Base-by-base conservation (phyloP, 2,329 filamentous ascomycete species). In the Epichloe sp. region DNA sequence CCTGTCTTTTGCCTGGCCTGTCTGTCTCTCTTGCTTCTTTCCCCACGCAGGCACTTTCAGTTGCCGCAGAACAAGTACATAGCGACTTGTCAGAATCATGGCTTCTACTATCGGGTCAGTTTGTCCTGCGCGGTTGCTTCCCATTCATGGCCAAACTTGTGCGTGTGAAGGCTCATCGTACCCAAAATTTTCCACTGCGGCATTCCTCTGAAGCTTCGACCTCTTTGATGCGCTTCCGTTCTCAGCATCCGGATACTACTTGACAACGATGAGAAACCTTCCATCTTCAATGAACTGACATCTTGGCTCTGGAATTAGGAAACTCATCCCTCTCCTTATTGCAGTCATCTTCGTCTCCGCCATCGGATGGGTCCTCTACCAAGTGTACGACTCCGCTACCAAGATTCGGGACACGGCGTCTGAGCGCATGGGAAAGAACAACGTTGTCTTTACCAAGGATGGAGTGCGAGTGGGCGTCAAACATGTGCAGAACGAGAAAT, bases 371-470 rank as follows among this genome's bases (percentile, higher is more conserved):
- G 71, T 90, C 52, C 77, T 78, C 54, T 88, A 88, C 67, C 82
- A 86, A 54, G 76, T 89, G 64, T 89, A 85, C 68, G 67, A 85
- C 50, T 81, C 80, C 67, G 74, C 78, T 51, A 74, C 73, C 67
- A 76, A 85, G 65, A 82, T 90, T 59, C 76, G 79, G 54, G 72
- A 79, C 53, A 74, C 78, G 53, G 83, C 85, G 45, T 78, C 76
- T 47, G 74, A 83, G 66, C 80, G 80, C 62, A 85, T 89, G 78
- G 80, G 83, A 64, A 80, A 80, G 69, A 86, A 85, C 71, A 85
- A 89, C 63, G 78, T 90, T 52, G 73, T 80, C 41, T 85, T 88
- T 66, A 83, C 82, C 40, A 87, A 86, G 64, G 85, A 88, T 52
- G 86, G 86, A 51, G 69, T 86, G 54, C 78, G 79, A 54, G 83